phyloP scores from a whole-genome alignment of 768 basidiomycete genomes.

The Lentinula aciculospora region DNA sequence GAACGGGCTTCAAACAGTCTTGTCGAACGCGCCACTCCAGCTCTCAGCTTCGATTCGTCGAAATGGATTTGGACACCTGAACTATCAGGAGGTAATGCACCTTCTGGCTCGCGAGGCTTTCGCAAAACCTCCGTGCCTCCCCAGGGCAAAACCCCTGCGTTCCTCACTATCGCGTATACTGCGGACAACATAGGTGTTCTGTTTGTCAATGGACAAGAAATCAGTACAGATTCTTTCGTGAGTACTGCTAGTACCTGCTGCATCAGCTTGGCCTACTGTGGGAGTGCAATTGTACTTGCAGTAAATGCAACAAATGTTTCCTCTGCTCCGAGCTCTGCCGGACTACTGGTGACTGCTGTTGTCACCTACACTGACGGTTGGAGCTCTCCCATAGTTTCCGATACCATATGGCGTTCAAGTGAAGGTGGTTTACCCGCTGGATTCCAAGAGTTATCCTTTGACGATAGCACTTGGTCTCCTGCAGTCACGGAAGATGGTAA shows the following conservation, averaged over 20 bases:
- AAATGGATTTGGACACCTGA: constrained; percentile 26
- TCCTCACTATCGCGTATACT: constrained; percentile 18
- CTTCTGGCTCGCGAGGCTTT: constrained; percentile 16
- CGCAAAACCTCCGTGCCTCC: constrained; percentile 20
- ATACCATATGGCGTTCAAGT: constrained; percentile 17
- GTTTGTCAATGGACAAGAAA: constrained; percentile 20
- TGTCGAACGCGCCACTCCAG: neutral
- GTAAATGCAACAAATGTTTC: constrained; percentile 22
- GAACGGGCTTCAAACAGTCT: neutral
- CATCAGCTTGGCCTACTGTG: constrained; percentile 11
- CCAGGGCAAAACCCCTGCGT: constrained; percentile 17
- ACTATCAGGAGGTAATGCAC: neutral
- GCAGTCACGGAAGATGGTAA: constrained; percentile 15
- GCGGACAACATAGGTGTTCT: constrained; percentile 23
- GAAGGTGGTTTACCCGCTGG: constrained; percentile 15
- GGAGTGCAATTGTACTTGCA: constrained; percentile 18
- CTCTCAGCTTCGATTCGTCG: neutral
- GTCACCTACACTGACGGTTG: constrained; percentile 23
- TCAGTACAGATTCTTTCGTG: constrained; percentile 16
- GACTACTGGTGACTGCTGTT: constrained; percentile 19
- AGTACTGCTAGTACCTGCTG: constrained; percentile 13
- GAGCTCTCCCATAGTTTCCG: constrained; percentile 16
- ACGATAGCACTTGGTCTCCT: constrained; percentile 19
- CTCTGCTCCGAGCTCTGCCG: constrained; percentile 15
- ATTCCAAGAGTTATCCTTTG: constrained; percentile 17